Evolutionary conservation across 768 basidiomycete species (phyloP), one percentile per base, ranked within the genome.

Genomic region (Kwoniella heveanensis): DNA sequence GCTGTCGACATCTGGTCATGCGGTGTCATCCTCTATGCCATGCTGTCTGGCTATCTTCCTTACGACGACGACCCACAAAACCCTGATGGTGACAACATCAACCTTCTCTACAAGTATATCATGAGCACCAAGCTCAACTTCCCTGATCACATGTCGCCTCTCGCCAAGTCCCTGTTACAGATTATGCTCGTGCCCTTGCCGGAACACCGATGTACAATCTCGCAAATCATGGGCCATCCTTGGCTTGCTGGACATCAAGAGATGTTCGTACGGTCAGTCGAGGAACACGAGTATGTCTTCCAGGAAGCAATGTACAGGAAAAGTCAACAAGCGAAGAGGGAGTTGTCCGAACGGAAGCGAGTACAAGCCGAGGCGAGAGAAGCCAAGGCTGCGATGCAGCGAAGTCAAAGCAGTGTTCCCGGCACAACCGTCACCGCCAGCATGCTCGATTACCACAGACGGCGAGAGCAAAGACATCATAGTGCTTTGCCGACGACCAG

Each of bases 1-100:
- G 94, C 96, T 1, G 96, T 98, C 67, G 96, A 98, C 74, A 95
- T 99, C 76, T 99, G 96, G 96, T 94, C 92, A 68, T 91, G 91
- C 65, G 96, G 96, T 1, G 95, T 99, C 19, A 98, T 99, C 68
- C 85, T 99, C 39, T 97, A 95, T 81, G 96, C 97, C 60, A 96
- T 99, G 91, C 85, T 99, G 2, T 94, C 90, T 69, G 96, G 95
- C 3, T 84, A 90, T 52, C 85, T 99, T 29, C 96, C 96, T 24
- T 99, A 97, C 80, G 96, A 98, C 81, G 96, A 98, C 80, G 96
- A 99, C 80, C 96, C 96, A 1, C 89, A 88, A 27, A 99, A 98
- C 79, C 96, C 96, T 3, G 96, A 98, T 60, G 96, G 96, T 62
- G 95, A 99, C 83, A 98, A 99, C 82, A 99, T 98, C 83, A 98